Evolutionary conservation across 2,329 filamentous ascomycete species (phyloP).

Genomic region (Alternaria sp.): DNA sequence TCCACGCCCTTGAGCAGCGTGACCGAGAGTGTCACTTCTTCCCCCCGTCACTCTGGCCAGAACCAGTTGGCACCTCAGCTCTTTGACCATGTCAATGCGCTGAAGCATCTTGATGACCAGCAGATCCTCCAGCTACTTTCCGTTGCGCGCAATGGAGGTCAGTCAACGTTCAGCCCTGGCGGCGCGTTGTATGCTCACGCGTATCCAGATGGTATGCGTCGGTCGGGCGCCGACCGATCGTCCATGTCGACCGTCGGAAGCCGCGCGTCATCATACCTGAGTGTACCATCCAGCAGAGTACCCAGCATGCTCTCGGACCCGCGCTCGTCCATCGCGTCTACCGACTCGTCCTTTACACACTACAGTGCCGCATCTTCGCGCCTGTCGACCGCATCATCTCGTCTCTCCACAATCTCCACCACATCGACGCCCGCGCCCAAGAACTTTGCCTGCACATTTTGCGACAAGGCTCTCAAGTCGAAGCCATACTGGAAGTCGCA

Average conservation of each 20-base stretch:
- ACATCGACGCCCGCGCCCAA: constrained; percentile 43
- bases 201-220: constrained; percentile 44
- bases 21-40: constrained; percentile 46
- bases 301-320: constrained; percentile 48
- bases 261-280: constrained; percentile 46
- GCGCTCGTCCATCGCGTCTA: constrained; percentile 47
- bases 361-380: constrained; percentile 47
- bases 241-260: constrained; percentile 48
- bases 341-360: constrained; percentile 47
- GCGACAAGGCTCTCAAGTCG: constrained; percentile 70
- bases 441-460: constrained; percentile 55
- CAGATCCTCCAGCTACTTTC: constrained; percentile 48
- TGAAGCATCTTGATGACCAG: constrained; percentile 50
- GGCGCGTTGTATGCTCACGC: constrained; percentile 27
- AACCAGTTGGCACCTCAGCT: constrained; percentile 45
- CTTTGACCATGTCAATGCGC: constrained; percentile 48
- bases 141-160: constrained; percentile 48
- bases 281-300: constrained; percentile 48
- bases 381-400: constrained; percentile 47
- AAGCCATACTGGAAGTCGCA: constrained; percentile 75
- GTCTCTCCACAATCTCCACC: constrained; percentile 45
- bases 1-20: constrained; percentile 46
- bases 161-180: constrained; percentile 22
- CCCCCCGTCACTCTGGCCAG: constrained; percentile 44
- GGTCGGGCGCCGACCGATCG: constrained; percentile 41